Conservation (phyloP, 2,329 filamentous ascomycete species). For the Phyllosticta citrichinensis region DNA sequence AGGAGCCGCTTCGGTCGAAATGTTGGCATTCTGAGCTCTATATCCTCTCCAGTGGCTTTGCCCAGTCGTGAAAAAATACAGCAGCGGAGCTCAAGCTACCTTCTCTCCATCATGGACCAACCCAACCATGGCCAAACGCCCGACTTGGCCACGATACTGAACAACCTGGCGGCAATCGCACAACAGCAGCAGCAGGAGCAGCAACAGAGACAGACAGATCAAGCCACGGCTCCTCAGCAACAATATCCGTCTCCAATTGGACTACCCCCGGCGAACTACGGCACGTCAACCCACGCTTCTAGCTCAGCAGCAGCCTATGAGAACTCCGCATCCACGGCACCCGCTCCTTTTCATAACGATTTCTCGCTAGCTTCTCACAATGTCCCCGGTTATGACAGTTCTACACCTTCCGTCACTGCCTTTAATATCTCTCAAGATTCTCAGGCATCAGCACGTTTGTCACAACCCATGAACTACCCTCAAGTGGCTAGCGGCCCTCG, state of each 20-base stretch:
- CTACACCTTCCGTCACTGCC: not conserved
- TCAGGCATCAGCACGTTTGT: not conserved
- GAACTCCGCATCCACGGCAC: not conserved
- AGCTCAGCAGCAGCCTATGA: not conserved
- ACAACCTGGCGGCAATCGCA: conserved; percentile 23
- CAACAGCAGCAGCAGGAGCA: not conserved
- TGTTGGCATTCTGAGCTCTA: not conserved
- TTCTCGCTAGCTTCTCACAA: not conserved
- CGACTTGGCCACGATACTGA: conserved; percentile 26
- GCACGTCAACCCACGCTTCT: not conserved
- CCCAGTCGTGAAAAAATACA: not conserved
- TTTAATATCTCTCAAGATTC: not conserved
- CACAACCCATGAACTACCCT: not conserved
- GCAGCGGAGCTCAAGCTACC: not conserved
- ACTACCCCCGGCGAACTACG: not conserved
- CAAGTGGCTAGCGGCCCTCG: not conserved
- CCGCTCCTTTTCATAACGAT: not conserved
- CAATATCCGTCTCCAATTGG: not conserved
- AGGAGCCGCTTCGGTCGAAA: not conserved
- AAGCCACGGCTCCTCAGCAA: not conserved
- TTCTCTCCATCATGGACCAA: conserved; percentile 21
- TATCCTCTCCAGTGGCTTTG: not conserved
- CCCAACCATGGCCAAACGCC: conserved; percentile 15
- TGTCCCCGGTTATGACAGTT: not conserved
- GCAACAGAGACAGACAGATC: not conserved